phyloP scores from a whole-genome alignment of 768 basidiomycete genomes.

The Russula emetica region DNA sequence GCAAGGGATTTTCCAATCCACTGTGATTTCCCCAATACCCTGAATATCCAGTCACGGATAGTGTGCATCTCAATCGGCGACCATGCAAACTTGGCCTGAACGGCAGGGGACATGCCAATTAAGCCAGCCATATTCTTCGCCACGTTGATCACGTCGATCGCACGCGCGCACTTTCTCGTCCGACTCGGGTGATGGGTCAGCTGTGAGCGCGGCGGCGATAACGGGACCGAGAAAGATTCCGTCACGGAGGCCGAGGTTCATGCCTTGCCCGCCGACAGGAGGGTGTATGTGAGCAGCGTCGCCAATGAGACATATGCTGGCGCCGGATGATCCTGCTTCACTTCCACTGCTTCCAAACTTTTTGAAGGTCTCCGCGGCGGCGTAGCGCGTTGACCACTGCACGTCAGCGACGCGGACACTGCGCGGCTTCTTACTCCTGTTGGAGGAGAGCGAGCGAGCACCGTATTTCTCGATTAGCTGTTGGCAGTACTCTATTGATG shows the following conservation, averaged over 20 bases:
- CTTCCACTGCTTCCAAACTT: conserved; percentile 28
- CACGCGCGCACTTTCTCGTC: conserved; percentile 38
- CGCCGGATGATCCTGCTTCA: conserved; percentile 14
- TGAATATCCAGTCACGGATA: conserved; percentile 32
- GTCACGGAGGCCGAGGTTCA: conserved; percentile 58
- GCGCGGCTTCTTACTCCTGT: conserved; percentile 36
- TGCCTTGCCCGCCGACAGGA: conserved; percentile 52
- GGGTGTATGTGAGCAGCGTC: conserved; percentile 54
- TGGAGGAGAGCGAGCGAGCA: conserved; percentile 35
- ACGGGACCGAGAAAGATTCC: conserved; percentile 45
- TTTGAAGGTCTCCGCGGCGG: conserved; percentile 41
- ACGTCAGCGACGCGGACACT: conserved; percentile 37
- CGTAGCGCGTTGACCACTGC: conserved; percentile 44
- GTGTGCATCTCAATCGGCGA: conserved; percentile 17
- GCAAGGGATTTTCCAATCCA: conserved; percentile 29
- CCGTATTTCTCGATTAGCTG: conserved; percentile 41
- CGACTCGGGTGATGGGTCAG: conserved; percentile 24
- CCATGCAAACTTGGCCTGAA: conserved; percentile 32
- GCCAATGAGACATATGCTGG: conserved; percentile 36
- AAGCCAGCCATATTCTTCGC: conserved; percentile 37
- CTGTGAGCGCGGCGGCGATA: conserved; percentile 37
- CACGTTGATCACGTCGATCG: conserved; percentile 41
- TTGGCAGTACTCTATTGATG: conserved; percentile 43
- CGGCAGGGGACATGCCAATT: conserved; percentile 31
- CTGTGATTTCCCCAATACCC: conserved; percentile 28